Conservation (phyloP, 805 yeast species). For the Wickerhamiella alocasiicola region DNA sequence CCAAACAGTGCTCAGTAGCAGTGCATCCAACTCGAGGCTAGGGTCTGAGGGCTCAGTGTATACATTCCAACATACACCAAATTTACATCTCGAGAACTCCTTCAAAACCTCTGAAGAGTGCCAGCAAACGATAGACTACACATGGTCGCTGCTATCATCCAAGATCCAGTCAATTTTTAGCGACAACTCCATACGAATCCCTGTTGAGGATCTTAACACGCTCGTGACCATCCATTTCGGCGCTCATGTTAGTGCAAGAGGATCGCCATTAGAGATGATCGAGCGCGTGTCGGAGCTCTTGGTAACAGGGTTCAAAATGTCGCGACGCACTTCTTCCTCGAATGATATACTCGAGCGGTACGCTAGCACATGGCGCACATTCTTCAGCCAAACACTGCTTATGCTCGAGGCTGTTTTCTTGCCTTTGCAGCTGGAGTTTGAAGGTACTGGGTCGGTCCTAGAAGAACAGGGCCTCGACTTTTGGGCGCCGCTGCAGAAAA, state of each 20-base stretch:
- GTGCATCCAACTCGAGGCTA: conserved; percentile 33
- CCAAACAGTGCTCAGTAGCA: conserved; percentile 30
- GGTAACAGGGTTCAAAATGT: conserved; percentile 30
- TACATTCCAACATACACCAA: conserved; percentile 27
- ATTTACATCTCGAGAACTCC: conserved; percentile 7
- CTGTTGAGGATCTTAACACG: conserved; percentile 46
- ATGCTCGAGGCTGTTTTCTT: conserved; percentile 48
- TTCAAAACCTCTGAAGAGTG: conserved; percentile 27
- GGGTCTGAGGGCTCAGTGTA: conserved; percentile 32
- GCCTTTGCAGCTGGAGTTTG: conserved; percentile 44
- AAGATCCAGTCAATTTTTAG: conserved; percentile 36
- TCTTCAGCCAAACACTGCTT: conserved; percentile 42
- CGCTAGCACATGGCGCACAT: conserved; percentile 43
- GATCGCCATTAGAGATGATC: conserved; percentile 29
- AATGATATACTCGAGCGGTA: conserved; percentile 21
- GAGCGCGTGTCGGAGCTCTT: conserved; percentile 37
- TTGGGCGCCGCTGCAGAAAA: conserved; percentile 25
- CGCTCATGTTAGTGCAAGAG: conserved; percentile 30
- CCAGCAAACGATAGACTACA: conserved; percentile 32
- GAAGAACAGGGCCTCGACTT: conserved; percentile 29
- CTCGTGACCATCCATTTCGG: conserved; percentile 33
- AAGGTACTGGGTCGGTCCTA: conserved; percentile 33
- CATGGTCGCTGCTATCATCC: conserved; percentile 38
- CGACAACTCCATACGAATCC: conserved; percentile 37
- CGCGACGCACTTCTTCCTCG: conserved; percentile 15